A percentile compares a stretch with the other conserved stretches of the same genome.
Evolutionary conservation across 1,284 basidiomycete genomes (phyloP).

Genomic region (Porodaedalea pini): DNA sequence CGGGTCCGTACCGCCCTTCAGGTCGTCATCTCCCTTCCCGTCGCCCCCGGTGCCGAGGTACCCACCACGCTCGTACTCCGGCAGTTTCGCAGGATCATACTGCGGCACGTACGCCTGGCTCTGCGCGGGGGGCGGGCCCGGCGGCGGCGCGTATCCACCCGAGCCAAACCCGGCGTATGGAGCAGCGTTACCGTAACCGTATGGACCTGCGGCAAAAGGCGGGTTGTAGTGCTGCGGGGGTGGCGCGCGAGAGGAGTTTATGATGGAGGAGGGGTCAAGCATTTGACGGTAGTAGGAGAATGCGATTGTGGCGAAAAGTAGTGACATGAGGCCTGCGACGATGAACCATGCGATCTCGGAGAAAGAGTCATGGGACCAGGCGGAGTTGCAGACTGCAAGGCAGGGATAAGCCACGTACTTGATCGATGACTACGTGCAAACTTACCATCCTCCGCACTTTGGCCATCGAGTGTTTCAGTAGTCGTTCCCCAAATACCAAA

Average conservation of each 20-base stretch:
- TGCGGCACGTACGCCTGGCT: constrained; percentile 8
- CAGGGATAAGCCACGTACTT: neutral
- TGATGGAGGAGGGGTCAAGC: constrained; percentile 52
- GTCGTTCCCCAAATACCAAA: constrained; percentile 41
- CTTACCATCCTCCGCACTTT: constrained; percentile 47
- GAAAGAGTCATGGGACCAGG: constrained; percentile 59
- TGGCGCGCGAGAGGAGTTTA: constrained; percentile 35
- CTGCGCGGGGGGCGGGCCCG: constrained; percentile 41
- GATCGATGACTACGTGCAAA: constrained; percentile 12
- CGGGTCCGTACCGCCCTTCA: constrained; percentile 16
- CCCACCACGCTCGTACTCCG: constrained; percentile 17
- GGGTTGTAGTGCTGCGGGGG: constrained; percentile 39
- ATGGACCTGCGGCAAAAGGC: constrained; percentile 33
- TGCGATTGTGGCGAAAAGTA: constrained; percentile 57
- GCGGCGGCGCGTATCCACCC: constrained; percentile 36
- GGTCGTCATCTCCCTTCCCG: constrained; percentile 13
- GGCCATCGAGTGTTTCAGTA: constrained; percentile 32
- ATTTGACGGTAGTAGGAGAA: constrained; percentile 70
- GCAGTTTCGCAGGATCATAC: constrained; percentile 17
- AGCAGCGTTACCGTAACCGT: constrained; percentile 13
- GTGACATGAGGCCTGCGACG: constrained; percentile 46
- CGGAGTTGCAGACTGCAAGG: constrained; percentile 47
- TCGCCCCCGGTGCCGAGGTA: constrained; percentile 12
- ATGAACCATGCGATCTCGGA: constrained; percentile 58
- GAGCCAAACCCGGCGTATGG: constrained; percentile 26